Percentiles rank a stretch among this genome's conserved stretches.
phyloP scores from a whole-genome alignment of 352 stramenopile species.

The Globisporangium acanthophoron region DNA sequence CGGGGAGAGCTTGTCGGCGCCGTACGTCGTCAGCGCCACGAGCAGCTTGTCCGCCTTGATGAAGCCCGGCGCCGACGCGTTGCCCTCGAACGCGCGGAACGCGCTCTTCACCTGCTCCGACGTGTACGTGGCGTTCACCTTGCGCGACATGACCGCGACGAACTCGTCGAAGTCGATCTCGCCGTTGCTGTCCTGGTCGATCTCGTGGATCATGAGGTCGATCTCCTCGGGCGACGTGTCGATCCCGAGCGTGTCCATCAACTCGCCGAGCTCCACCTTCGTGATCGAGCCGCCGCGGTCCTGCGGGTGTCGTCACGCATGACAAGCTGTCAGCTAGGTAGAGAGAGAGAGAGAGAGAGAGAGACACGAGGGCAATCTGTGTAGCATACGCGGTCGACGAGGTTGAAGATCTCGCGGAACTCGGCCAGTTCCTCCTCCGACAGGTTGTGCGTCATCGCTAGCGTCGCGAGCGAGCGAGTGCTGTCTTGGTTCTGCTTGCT shows the following conservation, averaged over 20 bases:
- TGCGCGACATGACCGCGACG: slow-evolving; percentile 92
- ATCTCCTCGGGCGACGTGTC: slow-evolving; percentile 92
- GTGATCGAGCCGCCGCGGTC: slow-evolving; percentile 92
- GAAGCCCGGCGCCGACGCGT: slow-evolving; percentile 49
- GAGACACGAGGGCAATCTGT: not conserved
- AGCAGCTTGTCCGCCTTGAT: slow-evolving; percentile 87
- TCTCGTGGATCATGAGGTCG: slow-evolving; percentile 94
- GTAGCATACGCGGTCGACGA: slow-evolving; percentile 78
- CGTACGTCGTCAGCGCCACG: slow-evolving; percentile 86
- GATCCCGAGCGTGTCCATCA: slow-evolving; percentile 93
- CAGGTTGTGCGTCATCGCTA: slow-evolving; percentile 56
- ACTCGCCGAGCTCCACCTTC: slow-evolving; percentile 90
- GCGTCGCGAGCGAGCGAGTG: not conserved
- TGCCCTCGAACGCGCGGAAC: slow-evolving; percentile 80
- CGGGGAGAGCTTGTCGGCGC: slow-evolving; percentile 83
- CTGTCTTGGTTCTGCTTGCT: not conserved
- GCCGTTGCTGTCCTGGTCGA: slow-evolving; percentile 93
- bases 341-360: not conserved
- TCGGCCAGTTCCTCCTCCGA: slow-evolving; percentile 83
- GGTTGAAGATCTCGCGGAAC: slow-evolving; percentile 94
- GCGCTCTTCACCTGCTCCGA: slow-evolving; percentile 90
- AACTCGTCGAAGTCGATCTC: slow-evolving; percentile 96
- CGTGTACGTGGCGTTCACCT: slow-evolving; percentile 92
- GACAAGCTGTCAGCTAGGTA: not conserved
- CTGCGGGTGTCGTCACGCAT: slow-evolving; percentile 18